Percentiles rank a stretch among this genome's conserved stretches.
Evolutionary conservation across 2,329 filamentous ascomycete genomes (phyloP).

Genomic region (Aspergillus fischeri): DNA sequence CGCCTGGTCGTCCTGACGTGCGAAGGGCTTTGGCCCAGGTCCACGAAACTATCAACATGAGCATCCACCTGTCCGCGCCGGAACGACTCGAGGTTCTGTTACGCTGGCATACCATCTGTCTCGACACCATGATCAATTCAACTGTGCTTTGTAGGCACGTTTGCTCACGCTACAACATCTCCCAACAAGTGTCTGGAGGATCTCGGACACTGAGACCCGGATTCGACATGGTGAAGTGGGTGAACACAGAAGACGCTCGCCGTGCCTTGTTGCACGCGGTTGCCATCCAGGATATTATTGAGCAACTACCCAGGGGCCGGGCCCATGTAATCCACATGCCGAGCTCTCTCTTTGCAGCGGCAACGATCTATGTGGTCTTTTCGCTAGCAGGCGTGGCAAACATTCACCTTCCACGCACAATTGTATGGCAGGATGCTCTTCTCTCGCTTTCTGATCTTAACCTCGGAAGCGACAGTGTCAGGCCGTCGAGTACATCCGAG

Average conservation of each 20-base stretch:
- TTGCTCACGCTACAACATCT: conserved; percentile 37
- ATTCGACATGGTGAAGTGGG: conserved; percentile 40
- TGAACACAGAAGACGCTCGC: conserved; percentile 36
- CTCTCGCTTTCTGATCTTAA: conserved; percentile 28
- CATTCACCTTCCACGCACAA: conserved; percentile 35
- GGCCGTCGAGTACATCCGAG: conserved; percentile 27
- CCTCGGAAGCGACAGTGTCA: conserved; percentile 22
- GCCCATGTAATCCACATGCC: conserved; percentile 46
- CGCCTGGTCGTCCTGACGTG: conserved; percentile 38
- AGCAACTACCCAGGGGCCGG: conserved; percentile 42
- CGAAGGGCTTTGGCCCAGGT: conserved; percentile 38
- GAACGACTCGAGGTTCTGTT: conserved; percentile 41
- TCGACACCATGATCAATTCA: conserved; percentile 41
- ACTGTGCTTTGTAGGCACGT: conserved; percentile 38
- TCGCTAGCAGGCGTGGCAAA: conserved; percentile 36
- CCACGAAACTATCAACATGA: conserved; percentile 37
- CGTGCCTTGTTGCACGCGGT: conserved; percentile 42
- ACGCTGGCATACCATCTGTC: conserved; percentile 44
- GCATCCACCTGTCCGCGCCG: conserved; percentile 30
- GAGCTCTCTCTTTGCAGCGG: conserved; percentile 41
- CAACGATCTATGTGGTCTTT: conserved; percentile 42
- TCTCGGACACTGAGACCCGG: conserved; percentile 21
- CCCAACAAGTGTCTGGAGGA: conserved; percentile 38
- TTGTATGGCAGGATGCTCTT: conserved; percentile 42
- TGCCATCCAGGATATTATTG: conserved; percentile 45